Conservation (phyloP, 768 basidiomycete species). For the Serendipita sp. region DNA sequence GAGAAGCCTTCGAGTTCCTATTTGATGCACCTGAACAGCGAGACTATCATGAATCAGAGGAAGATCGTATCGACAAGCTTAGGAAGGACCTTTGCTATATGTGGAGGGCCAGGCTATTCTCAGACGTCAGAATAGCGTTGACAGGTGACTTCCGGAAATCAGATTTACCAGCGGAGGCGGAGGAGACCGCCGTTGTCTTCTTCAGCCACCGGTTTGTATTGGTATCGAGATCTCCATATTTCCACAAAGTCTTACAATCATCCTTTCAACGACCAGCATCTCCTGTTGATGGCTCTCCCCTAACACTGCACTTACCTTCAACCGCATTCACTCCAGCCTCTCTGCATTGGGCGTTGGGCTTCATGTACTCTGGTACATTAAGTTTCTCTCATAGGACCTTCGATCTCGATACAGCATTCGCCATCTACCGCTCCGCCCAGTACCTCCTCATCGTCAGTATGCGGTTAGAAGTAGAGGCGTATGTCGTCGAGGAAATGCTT, state of each 20-base stretch:
- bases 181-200: constrained; percentile 66
- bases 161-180: constrained; percentile 29
- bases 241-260: constrained; percentile 58
- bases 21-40: constrained; percentile 40
- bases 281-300: constrained; percentile 25
- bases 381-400: constrained; percentile 83
- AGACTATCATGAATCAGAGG: constrained; percentile 28
- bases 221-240: constrained; percentile 77
- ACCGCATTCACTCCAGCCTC: constrained; percentile 93
- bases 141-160: constrained; percentile 37
- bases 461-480: constrained; percentile 61
- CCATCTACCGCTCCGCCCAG: constrained; percentile 65
- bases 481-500: constrained; percentile 74
- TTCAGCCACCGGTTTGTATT: constrained; percentile 88
- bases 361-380: constrained; percentile 88
- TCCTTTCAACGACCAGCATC: constrained; percentile 30
- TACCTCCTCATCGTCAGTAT: constrained; percentile 66
- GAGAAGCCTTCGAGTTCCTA: constrained; percentile 74
- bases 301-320: constrained; percentile 58
- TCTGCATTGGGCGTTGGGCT: constrained; percentile 84
- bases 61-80: constrained; percentile 60
- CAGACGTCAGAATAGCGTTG: constrained; percentile 73
- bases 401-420: constrained; percentile 82
- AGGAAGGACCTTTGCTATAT: constrained; percentile 89
- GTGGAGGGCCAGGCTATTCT: constrained; percentile 91